phyloP scores from a whole-genome alignment of 2,329 filamentous ascomycete genomes.

The Fusarium oligoseptatum region DNA sequence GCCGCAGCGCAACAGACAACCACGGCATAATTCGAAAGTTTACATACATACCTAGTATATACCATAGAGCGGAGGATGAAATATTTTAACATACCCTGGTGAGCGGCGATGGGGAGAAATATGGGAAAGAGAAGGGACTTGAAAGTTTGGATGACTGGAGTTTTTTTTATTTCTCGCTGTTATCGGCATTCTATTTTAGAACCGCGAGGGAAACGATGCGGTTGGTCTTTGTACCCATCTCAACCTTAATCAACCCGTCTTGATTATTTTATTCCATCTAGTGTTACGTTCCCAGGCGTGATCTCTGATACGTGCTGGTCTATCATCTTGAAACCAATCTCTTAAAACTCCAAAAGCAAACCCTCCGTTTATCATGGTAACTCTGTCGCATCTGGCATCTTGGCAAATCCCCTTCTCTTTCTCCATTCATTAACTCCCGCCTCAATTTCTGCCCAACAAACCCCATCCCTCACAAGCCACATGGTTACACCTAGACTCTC shows the following conservation, averaged over 20 bases:
- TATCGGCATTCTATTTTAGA: constrained; percentile 23
- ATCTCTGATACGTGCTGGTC: neutral
- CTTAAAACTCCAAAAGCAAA: neutral
- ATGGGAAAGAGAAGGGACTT: neutral
- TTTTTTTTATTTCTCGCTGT: constrained; percentile 15
- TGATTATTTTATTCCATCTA: constrained; percentile 1
- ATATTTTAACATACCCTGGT: constrained; percentile 31
- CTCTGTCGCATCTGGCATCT: constrained; percentile 23
- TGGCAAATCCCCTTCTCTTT: constrained; percentile 69
- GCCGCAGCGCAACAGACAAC: constrained; percentile 18
- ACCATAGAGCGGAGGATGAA: constrained; percentile 24
- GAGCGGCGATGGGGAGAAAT: constrained; percentile 1
- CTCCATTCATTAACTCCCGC: constrained; percentile 86
- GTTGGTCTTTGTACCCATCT: constrained; percentile 5
- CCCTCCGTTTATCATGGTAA: constrained; percentile 1
- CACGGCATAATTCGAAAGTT: constrained; percentile 14
- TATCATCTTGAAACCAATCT: neutral
- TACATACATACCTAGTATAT: neutral
- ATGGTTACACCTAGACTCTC: constrained; percentile 85
- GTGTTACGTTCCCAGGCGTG: neutral
- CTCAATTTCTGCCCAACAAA: constrained; percentile 83
- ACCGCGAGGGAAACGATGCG: neutral
- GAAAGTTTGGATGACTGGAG: neutral
- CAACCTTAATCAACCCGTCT: constrained; percentile 10
- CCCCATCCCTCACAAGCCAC: constrained; percentile 83